Evolutionary conservation across 257 asterid species (phyloP).

Genomic region (Salvia splendens): DNA sequence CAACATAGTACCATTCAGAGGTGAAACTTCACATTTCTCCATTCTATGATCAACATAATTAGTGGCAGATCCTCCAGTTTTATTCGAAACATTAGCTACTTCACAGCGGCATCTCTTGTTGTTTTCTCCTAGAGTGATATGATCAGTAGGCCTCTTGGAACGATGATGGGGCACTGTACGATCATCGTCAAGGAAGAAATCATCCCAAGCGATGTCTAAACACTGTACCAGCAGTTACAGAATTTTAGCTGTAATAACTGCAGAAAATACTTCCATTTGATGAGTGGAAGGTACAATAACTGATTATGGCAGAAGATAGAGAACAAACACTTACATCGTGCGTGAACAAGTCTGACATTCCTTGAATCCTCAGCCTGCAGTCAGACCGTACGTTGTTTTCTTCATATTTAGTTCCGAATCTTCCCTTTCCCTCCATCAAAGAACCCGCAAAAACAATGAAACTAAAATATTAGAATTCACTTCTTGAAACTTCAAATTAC

Average conservation of each 20-base stretch:
- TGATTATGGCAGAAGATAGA: slow-evolving; percentile 6
- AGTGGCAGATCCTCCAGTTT: slow-evolving; percentile 36
- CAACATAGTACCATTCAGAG: slow-evolving; percentile 44
- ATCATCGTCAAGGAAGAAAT: slow-evolving; percentile 58
- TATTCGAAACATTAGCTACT: slow-evolving; percentile 35
- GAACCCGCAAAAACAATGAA: slow-evolving; percentile 33
- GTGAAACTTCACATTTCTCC: slow-evolving; percentile 34
- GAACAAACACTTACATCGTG: slow-evolving; percentile 47
- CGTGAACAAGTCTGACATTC: slow-evolving; percentile 58
- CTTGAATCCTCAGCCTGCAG: slow-evolving; percentile 54
- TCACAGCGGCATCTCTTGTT: slow-evolving; percentile 48
- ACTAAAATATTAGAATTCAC: neutral
- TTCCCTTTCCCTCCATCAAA: slow-evolving; percentile 46
- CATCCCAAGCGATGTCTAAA: slow-evolving; percentile 71
- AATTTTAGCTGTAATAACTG: slow-evolving; percentile 53
- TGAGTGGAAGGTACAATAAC: slow-evolving; percentile 32
- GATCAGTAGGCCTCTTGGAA: slow-evolving; percentile 38
- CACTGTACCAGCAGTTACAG: slow-evolving; percentile 62
- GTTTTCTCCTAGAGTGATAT: slow-evolving; percentile 39
- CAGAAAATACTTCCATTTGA: slow-evolving; percentile 42
- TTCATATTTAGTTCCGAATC: slow-evolving; percentile 45
- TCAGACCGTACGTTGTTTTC: slow-evolving; percentile 40
- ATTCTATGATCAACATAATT: slow-evolving; percentile 40
- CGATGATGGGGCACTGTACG: slow-evolving; percentile 66
- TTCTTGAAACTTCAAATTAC: neutral